Base-by-base conservation (phyloP, 768 basidiomycete species). In the Russula brevipes region DNA sequence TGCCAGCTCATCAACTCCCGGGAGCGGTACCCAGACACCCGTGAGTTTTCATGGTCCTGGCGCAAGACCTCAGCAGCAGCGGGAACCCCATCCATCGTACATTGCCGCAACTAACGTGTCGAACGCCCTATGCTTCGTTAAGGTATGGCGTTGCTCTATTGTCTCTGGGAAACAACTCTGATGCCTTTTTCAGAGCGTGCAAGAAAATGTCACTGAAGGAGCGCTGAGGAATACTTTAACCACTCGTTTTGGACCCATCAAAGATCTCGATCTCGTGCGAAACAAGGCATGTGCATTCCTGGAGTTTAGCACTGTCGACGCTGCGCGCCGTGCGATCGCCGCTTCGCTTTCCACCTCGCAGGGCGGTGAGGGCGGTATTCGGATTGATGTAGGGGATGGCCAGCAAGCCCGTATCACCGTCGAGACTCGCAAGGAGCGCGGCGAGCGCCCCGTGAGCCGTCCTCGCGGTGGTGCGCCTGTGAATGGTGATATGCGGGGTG, bases 271-370 rank as follows among this genome's bases (percentile, higher is more conserved):
- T 74, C 86, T 97, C 66, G 87, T 96, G 46, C 89, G 89, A 66
- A 73, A 70, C 71, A 96, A 91, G 74, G 92, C 91, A 0, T 98
- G 95, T 71, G 95, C 94, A 0, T 98, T 98, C 83, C 79, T 97
- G 70, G 96, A 98, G 75, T 98, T 95, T 78, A 73, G 71, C 30
- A 76, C 77, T 1, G 73, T 95, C 61, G 94, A 95, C 1, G 76
- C 84, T 42, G 96, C 96, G n/a, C 82, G 85, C 69, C 83, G 86
- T 49, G 96, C 96, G 2, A 96, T 99, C 71, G 76, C 82, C 33
- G 81, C 88, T 3, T 88, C 85, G 41, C 73, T 97, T 54, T 82
- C 85, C 1, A 72, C 76, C 36, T 63, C 70, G 45, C 85, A 86
- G 67, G 94, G 94, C 62, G 95, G 94, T 42, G 92, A 95, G 66